These are phyloP conservation scores for Quercus suber DNA, from an alignment of 306 rosid genomes.

Conservation along the genomic window DNA sequence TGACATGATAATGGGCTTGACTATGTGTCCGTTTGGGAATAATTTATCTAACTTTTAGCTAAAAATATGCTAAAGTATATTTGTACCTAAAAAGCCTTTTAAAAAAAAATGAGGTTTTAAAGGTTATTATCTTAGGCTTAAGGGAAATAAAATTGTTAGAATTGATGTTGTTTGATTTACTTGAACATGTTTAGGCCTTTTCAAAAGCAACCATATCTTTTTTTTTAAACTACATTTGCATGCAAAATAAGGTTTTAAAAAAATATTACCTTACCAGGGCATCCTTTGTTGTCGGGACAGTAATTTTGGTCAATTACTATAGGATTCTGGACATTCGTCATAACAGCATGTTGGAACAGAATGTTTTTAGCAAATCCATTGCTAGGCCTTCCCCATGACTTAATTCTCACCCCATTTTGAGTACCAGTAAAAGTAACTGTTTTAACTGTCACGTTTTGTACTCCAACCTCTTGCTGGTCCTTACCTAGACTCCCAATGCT, in stretches of 20 bases:
- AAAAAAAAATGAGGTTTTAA: too few relatives aligned
- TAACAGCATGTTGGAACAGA: too few relatives aligned
- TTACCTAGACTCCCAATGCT: conserved; percentile 59
- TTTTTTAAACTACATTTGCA: too few relatives aligned
- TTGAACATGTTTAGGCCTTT: background rate
- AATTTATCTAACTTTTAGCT: too few relatives aligned
- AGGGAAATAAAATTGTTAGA: too few relatives aligned
- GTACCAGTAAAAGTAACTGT: conserved; percentile 31
- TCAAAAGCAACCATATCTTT: background rate
- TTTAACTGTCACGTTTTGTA: conserved; percentile 54
- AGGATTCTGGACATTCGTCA: background rate
- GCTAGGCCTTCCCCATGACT: conserved; percentile 46
- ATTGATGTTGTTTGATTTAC: background rate
- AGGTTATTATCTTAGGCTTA: too few relatives aligned
- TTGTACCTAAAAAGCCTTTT: too few relatives aligned
- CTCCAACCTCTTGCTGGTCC: conserved; percentile 39
- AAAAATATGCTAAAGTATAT: too few relatives aligned
- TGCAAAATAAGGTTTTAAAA: background rate
- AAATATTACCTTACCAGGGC: conserved; percentile 38
- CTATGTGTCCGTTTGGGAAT: accelerated
- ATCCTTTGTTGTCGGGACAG: conserved; percentile 34
- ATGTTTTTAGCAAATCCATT: too few relatives aligned
- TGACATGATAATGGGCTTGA: too few relatives aligned
- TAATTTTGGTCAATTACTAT: conserved; percentile 53
- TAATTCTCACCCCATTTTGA: conserved; percentile 46